Evolutionary conservation across 208 protist species (phyloP).

Genomic region (Angomonas ambiguus): DNA sequence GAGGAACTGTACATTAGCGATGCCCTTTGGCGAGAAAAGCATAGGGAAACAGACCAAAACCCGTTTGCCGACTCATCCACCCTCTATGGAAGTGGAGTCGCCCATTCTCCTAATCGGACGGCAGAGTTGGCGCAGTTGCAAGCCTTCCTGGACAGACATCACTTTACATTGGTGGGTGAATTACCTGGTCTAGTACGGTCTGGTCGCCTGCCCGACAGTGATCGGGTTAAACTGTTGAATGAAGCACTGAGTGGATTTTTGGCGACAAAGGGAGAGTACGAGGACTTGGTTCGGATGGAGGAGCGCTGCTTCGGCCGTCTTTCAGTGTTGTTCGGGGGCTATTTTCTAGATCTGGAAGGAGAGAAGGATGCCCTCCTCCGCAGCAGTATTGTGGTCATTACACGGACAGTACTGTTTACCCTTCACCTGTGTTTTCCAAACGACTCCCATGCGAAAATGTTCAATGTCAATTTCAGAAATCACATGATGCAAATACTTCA

Average conservation of each 20-base stretch:
- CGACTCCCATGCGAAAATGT: slow-evolving; percentile 62
- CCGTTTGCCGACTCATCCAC: background rate
- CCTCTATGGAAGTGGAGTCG: background rate
- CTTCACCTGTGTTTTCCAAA: slow-evolving; percentile 77
- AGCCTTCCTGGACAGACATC: background rate
- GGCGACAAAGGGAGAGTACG: slow-evolving; percentile 24
- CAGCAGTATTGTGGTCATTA: slow-evolving; percentile 38
- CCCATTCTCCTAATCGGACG: background rate
- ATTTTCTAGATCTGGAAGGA: slow-evolving; percentile 23
- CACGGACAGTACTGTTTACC: slow-evolving; percentile 55
- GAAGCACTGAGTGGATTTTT: slow-evolving; percentile 39
- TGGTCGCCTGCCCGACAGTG: slow-evolving; percentile 9
- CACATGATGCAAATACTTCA: slow-evolving; percentile 68
- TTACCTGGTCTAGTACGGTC: slow-evolving; percentile 18
- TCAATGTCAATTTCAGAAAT: slow-evolving; percentile 57
- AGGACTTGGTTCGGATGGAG: slow-evolving; percentile 24
- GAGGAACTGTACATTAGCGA: slow-evolving; percentile 17
- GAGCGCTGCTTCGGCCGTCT: slow-evolving; percentile 39
- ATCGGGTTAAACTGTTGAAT: slow-evolving; percentile 17
- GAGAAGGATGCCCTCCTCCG: slow-evolving; percentile 63
- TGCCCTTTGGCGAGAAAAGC: background rate
- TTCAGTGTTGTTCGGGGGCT: slow-evolving; percentile 25
- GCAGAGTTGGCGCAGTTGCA: slow-evolving; percentile 10
- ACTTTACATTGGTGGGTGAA: background rate
- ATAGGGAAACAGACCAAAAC: background rate